Evolutionary conservation across 2,329 filamentous ascomycete species (phyloP).

Genomic region (Trichoderma endophyticum): DNA sequence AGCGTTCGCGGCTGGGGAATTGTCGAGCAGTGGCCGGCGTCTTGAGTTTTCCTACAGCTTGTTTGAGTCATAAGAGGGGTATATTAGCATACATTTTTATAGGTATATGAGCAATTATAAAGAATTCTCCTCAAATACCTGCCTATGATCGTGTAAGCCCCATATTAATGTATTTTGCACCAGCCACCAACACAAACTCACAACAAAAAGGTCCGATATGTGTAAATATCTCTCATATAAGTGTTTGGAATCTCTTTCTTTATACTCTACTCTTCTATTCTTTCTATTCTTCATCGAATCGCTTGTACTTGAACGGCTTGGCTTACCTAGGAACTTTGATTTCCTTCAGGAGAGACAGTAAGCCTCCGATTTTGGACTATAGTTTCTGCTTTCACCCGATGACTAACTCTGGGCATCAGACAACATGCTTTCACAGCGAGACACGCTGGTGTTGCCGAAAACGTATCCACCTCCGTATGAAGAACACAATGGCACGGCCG

Average conservation of each 20-base stretch:
- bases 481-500: neutral
- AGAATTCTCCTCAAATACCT: neutral
- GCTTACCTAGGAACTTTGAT: neutral
- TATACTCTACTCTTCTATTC: neutral
- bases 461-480: neutral
- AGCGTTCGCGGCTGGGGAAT: neutral
- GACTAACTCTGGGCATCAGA: neutral
- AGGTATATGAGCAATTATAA: neutral
- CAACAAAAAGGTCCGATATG: neutral
- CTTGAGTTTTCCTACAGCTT: neutral
- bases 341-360: neutral
- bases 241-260: neutral
- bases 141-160: neutral
- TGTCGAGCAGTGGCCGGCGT: neutral
- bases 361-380: neutral
- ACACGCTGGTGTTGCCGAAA: too few relatives aligned
- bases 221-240: neutral
- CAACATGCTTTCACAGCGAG: neutral
- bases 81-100: neutral
- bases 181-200: neutral
- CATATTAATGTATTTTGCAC: neutral
- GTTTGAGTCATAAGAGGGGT: neutral
- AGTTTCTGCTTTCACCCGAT: neutral
- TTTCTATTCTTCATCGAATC: neutral
- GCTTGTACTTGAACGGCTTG: neutral